These are phyloP conservation scores for Gossypium lobatum DNA, from an alignment of 441 rosid genomes.

Conservation along the genomic window DNA sequence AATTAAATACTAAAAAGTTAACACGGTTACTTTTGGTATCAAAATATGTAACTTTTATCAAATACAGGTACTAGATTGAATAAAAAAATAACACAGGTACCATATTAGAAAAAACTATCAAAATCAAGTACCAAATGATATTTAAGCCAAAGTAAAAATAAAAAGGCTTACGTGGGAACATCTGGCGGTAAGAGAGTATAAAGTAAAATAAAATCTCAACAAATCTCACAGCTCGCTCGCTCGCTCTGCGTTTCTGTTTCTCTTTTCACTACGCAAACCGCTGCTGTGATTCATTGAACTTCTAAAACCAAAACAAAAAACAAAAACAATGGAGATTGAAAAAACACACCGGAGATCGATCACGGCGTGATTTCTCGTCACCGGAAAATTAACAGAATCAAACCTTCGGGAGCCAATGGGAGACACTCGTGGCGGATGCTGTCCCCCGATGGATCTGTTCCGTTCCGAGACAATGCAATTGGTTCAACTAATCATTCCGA, in stretches of 20 bases:
- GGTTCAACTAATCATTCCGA: constrained; percentile 75
- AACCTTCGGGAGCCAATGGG: constrained; percentile 29
- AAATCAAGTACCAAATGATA: too few relatives aligned
- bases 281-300: background rate
- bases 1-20: too few relatives aligned
- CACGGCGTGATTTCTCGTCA: background rate
- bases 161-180: constrained; percentile 17
- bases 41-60: too few relatives aligned
- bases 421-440: constrained; percentile 58
- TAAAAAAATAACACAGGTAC: too few relatives aligned
- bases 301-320: background rate
- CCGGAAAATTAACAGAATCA: constrained; percentile 11
- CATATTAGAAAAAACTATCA: too few relatives aligned
- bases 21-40: too few relatives aligned
- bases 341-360: constrained; percentile 6
- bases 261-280: background rate
- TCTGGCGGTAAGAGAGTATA: constrained; percentile 15
- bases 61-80: too few relatives aligned
- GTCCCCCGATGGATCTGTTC: constrained; percentile 85
- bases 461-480: constrained; percentile 86
- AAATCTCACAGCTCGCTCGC: background rate
- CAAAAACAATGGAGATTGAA: background rate
- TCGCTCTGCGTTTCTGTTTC: constrained; percentile 1
- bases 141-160: background rate
- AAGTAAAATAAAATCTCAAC: constrained; percentile 9